These are phyloP conservation scores for Colletotrichum falcatum DNA, from an alignment of 2,329 filamentous ascomycete genomes.

Conservation along the genomic window DNA sequence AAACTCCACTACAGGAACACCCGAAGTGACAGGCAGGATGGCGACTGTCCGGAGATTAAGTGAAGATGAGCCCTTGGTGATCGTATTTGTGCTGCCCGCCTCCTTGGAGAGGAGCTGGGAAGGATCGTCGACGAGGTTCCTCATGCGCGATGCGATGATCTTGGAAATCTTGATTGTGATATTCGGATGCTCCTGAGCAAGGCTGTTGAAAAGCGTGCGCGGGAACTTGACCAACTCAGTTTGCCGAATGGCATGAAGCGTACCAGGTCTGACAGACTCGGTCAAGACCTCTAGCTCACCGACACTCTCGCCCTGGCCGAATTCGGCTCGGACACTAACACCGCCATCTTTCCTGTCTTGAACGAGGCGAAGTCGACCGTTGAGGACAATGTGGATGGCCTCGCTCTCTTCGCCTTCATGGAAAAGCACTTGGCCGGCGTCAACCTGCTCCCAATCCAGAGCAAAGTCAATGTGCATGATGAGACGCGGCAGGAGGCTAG, in stretches of 20 bases:
- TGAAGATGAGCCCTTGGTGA: constrained; percentile 82
- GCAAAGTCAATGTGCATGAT: constrained; percentile 98
- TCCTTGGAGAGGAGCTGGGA: constrained; percentile 75
- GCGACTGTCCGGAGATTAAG: constrained; percentile 94
- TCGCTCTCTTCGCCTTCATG: constrained; percentile 96
- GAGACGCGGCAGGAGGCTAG: constrained; percentile 86
- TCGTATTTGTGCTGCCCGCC: constrained; percentile 65
- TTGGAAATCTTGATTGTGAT: constrained; percentile 99
- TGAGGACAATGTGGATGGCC: constrained; percentile 97
- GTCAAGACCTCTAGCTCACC: constrained; percentile 97
- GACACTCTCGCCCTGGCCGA: constrained; percentile 96
- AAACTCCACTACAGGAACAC: constrained; percentile 95
- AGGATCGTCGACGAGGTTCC: constrained; percentile 86
- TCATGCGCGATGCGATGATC: constrained; percentile 96
- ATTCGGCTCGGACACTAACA: constrained; percentile 90
- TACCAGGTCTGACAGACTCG: constrained; percentile 89
- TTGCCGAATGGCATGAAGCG: constrained; percentile 94
- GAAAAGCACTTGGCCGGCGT: constrained; percentile 93
- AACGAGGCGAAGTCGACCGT: constrained; percentile 88
- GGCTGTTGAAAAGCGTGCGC: constrained; percentile 94
- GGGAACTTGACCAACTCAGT: constrained; percentile 97
- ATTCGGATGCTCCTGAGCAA: constrained; percentile 95
- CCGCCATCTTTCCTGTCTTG: constrained; percentile 84
- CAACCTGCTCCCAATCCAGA: constrained; percentile 97
- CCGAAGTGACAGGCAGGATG: constrained; percentile 88